phyloP scores from a whole-genome alignment of 2,329 filamentous ascomycete genomes.

The Beauveria australis region DNA sequence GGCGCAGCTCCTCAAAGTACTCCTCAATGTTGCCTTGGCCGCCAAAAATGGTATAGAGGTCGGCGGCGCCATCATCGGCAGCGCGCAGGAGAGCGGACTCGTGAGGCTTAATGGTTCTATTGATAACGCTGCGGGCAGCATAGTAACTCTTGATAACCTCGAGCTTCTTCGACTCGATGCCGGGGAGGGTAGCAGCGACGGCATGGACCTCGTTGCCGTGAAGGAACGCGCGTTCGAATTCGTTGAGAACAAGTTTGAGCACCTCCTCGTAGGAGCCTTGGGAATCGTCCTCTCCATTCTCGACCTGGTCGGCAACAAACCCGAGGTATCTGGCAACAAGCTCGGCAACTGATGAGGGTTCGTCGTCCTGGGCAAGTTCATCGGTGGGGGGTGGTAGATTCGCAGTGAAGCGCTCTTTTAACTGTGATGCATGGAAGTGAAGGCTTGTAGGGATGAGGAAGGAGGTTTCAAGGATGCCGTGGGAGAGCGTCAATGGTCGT shows the following conservation, averaged over 20 bases:
- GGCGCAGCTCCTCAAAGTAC: conserved; percentile 95
- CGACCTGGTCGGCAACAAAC: conserved; percentile 79
- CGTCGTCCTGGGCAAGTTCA: conserved; percentile 94
- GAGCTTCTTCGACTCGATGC: conserved; percentile 88
- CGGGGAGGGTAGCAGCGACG: conserved; percentile 73
- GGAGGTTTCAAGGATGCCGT: conserved; percentile 92
- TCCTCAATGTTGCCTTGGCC: conserved; percentile 99
- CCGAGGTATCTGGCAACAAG: conserved; percentile 90
- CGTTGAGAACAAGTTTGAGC: conserved; percentile 83
- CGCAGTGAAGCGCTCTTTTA: conserved; percentile 82
- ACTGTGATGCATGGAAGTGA: conserved; percentile 90
- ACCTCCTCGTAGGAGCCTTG: conserved; percentile 89
- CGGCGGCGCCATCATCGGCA: conserved; percentile 72
- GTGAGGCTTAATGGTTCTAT: conserved; percentile 81
- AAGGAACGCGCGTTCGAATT: conserved; percentile 93
- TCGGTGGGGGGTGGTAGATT: conserved; percentile 87
- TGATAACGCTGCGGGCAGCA: conserved; percentile 72
- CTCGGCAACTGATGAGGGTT: conserved; percentile 92
- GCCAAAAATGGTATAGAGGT: conserved; percentile 89
- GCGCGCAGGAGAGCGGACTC: conserved; percentile 89
- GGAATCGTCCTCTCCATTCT: conserved; percentile 83
- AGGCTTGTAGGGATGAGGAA: conserved; percentile 92
- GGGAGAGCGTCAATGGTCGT: conserved; percentile 79
- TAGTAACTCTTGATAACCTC: conserved; percentile 89
- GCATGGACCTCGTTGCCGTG: conserved; percentile 95